Conservation (phyloP, 1,139 yeast species). For the Yarrowia galli region DNA sequence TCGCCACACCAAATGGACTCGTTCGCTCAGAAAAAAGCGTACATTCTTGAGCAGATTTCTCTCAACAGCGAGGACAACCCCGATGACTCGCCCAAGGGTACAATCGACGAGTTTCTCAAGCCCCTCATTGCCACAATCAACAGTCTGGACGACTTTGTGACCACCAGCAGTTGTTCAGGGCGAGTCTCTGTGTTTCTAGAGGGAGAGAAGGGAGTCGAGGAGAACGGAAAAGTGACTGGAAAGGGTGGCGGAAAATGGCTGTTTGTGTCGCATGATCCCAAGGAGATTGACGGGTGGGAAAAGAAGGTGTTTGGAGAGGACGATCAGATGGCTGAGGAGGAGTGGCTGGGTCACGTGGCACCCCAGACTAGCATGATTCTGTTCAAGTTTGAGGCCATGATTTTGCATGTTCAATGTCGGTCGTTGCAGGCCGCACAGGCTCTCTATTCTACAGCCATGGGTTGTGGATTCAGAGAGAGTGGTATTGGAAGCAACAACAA, state of each 20-base stretch:
- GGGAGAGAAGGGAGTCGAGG: constrained; percentile 54
- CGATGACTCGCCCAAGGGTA: constrained; percentile 85
- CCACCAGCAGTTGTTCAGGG: constrained; percentile 90
- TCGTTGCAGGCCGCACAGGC: constrained; percentile 63
- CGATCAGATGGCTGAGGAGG: constrained; percentile 12
- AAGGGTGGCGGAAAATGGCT: constrained; percentile 90
- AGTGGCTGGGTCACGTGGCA: constrained; percentile 10
- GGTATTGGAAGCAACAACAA: constrained; percentile 81
- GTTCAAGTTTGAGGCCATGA: constrained; percentile 84
- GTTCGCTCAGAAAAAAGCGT: constrained; percentile 71
- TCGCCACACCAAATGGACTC: constrained; percentile 49
- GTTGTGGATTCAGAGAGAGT: constrained; percentile 84
- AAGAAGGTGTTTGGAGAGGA: constrained; percentile 43
- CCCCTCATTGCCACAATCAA: constrained; percentile 77
- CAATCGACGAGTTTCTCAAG: constrained; percentile 72
- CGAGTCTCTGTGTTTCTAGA: constrained; percentile 81
- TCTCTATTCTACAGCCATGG: constrained; percentile 75
- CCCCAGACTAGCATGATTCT: constrained; percentile 61
- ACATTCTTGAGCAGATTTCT: constrained; percentile 64
- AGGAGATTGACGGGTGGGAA: constrained; percentile 60
- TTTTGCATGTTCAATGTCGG: constrained; percentile 82
- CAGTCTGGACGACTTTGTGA: constrained; percentile 69
- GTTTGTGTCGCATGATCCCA: constrained; percentile 75
- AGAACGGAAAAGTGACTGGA: constrained; percentile 65
- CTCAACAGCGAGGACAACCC: constrained; percentile 56